Evolutionary conservation across 2,329 filamentous ascomycete genomes (phyloP), one percentile per base, ranked within the genome.

Genomic region (Acephala macrosclerotiorum): DNA sequence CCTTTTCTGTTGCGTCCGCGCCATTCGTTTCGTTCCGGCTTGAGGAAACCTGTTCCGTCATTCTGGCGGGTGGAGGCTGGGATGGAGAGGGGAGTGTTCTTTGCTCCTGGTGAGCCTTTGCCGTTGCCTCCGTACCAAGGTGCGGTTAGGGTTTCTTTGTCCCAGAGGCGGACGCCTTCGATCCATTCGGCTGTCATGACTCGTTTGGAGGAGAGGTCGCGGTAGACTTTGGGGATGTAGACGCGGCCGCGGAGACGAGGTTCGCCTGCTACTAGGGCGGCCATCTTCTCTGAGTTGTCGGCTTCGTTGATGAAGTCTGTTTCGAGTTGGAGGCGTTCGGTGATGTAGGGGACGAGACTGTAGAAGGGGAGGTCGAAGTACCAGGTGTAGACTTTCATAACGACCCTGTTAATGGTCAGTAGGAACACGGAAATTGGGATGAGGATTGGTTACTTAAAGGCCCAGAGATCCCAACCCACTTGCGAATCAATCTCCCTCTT

Each of bases 121-220:
- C 90, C 87, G 81, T 89, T 87, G 7, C 92, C 91, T 25, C 94
- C 94, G 42, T 89, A 80, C 95, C 96, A 98, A 4, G 86, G 83
- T 2, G 85, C 85, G 0, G 88, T 91, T 75, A 97, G 90, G 61
- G 90, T 85, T 64, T 92, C 89, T 77, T 96, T 96, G 74, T 98
- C 95, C 93, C 94, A 97, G 2, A 99, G 83, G 1, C 94, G 87
- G 2, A 97, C 89, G 7, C 96, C 96, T 79, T 99, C 96, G 66
- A 99, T 96, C 96, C 96, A 99, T 77, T 99, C 96, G 0, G 95
- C 94, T 0, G 94, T 96, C 82, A 99, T 90, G 58, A 99, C 89
- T 42, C 96, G 87, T 75, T 85, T 91, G 18, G 91, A 94, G 60
- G 89, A 94, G 33, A 97, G 85, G 67, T 97, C 93, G 3, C 89